Evolutionary conservation across 345 rosid species (phyloP), one percentile per base, ranked within the genome.

Genomic region (Heritiera fomes): DNA sequence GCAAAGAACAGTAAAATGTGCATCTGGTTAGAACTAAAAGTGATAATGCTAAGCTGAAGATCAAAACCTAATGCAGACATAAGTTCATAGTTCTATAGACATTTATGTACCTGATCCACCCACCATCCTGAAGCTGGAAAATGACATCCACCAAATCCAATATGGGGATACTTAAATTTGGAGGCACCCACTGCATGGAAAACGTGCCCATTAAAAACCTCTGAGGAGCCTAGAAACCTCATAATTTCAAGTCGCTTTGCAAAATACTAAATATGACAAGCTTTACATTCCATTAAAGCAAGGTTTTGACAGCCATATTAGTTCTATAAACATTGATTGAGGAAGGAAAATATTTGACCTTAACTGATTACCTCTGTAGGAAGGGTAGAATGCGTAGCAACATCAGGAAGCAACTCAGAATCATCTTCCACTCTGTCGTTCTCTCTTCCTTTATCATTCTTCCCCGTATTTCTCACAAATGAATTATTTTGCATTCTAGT

Each of bases 71-170:
- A 53, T n/a, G 50, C 11, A 3, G n/a, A 68, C 1, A 18, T 4
- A 60, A 58, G 15, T 10, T 47, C 60, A 69, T 4, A 30, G 47
- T 40, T 73, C 66, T 18, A 68, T 75, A 67, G 38, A 41, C 65
- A 20, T 43, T 45, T 32, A 68, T 76, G 40, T 83, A 97, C 99
- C 99, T 94, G 86, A 97, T 94, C 99, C 99, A 97, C 73, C 99
- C 98, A 80, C 98, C 97, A 85, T 94, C 99, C 77, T 91, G 98
- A 75, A 94, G 92, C 89, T 93, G 98, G 87, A 97, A 91, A 80
- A 97, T 87, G 80, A 91, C 97, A 84, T 91, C 98, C 32, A 97
- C 91, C 84, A 97, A 83, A 84, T 97, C 98, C 73, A 97, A 88
- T 52, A 97, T 70, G 38, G 98, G 99, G 30, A 87, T 70, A 18